phyloP scores from a whole-genome alignment of 352 stramenopile species.

The Phytophthora cryptogea region DNA sequence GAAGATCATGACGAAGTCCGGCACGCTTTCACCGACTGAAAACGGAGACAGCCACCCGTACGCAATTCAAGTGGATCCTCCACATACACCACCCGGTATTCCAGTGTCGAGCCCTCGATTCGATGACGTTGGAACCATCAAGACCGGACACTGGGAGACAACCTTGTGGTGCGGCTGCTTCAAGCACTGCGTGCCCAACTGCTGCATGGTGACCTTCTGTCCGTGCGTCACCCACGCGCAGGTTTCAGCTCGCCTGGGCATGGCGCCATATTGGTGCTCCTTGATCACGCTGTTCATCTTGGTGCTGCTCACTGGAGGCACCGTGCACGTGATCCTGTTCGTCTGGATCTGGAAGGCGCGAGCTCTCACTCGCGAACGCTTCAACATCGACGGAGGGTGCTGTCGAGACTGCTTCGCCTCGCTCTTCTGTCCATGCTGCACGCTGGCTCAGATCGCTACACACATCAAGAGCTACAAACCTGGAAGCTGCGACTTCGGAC shows the following conservation, averaged over 20 bases:
- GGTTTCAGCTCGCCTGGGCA: slow-evolving; percentile 38
- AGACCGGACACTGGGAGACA: slow-evolving; percentile 29
- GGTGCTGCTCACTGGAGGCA: slow-evolving; percentile 24
- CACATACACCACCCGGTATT: slow-evolving; percentile 14
- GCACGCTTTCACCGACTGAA: slow-evolving; percentile 2
- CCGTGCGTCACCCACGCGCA: slow-evolving; percentile 49
- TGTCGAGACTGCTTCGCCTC: slow-evolving; percentile 34
- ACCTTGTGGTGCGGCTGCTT: slow-evolving; percentile 43
- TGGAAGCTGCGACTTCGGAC: slow-evolving; percentile 45
- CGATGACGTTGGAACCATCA: slow-evolving; percentile 22
- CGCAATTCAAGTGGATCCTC: slow-evolving; percentile 33
- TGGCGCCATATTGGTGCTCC: slow-evolving; percentile 32
- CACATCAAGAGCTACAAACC: slow-evolving; percentile 61
- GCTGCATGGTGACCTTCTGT: slow-evolving; percentile 47
- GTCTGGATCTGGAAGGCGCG: slow-evolving; percentile 38
- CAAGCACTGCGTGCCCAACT: slow-evolving; percentile 51
- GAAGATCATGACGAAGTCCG: slow-evolving; percentile 13
- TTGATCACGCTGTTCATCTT: slow-evolving; percentile 35
- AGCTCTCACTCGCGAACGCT: slow-evolving; percentile 21
- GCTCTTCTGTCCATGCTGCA: slow-evolving; percentile 44
- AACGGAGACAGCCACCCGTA: slow-evolving; percentile 23
- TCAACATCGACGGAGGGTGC: slow-evolving; percentile 33
- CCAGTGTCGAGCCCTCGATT: background rate
- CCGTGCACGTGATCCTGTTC: slow-evolving; percentile 35
- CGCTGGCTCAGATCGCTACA: slow-evolving; percentile 57